phyloP scores from a whole-genome alignment of 164 flowering plant genomes.

The Vitis labrusca region DNA sequence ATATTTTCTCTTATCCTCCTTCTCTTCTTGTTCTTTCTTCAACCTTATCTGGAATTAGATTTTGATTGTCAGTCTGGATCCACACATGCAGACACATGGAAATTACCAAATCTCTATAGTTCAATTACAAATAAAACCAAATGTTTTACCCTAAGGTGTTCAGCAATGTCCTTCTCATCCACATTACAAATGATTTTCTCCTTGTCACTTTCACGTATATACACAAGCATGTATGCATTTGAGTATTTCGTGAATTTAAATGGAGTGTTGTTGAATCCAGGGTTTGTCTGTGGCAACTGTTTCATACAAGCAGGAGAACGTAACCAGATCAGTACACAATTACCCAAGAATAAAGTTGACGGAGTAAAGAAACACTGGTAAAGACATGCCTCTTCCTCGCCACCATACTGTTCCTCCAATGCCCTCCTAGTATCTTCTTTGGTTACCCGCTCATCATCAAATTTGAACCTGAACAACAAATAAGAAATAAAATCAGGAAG shows the following conservation, averaged over 20 bases:
- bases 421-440: constrained; percentile 81
- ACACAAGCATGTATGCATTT: constrained; percentile 96
- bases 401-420: constrained; percentile 88
- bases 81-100: neutral
- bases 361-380: neutral
- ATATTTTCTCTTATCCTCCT: constrained; percentile 81
- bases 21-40: constrained; percentile 93
- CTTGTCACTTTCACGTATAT: constrained; percentile 88
- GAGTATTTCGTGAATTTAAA: constrained; percentile 90
- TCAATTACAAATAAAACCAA: constrained; percentile 1
- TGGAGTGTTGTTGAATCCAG: constrained; percentile 82
- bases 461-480: constrained; percentile 61
- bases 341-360: neutral
- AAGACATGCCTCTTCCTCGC: constrained; percentile 74
- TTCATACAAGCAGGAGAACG: constrained; percentile 9
- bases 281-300: constrained; percentile 87
- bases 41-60: constrained; percentile 54
- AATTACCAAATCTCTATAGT: neutral
- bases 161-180: constrained; percentile 90
- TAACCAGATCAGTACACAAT: constrained; percentile 6
- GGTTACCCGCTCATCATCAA: constrained; percentile 91
- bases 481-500: neutral
- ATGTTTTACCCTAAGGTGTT: constrained; percentile 69
- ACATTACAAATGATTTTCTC: constrained; percentile 85
- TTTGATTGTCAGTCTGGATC: constrained; percentile 1